Conservation (phyloP, 2,329 filamentous ascomycete genomes). For the Grosmannia huntii region DNA sequence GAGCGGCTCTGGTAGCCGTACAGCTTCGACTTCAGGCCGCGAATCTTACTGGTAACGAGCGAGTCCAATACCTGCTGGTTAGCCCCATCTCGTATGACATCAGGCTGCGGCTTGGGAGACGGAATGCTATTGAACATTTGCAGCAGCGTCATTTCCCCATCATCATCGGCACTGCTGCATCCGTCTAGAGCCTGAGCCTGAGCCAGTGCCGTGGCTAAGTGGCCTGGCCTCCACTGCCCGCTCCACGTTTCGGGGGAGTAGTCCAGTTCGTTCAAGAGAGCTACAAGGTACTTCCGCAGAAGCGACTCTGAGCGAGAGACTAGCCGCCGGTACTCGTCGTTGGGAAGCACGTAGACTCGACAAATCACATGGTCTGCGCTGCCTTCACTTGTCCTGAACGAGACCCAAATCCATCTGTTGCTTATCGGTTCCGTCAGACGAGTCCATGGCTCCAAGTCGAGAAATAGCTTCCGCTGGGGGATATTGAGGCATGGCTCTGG, state of each 20-base stretch:
- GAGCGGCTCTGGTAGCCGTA: constrained; percentile 73
- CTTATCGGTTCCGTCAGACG: constrained; percentile 18
- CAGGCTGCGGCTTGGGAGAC: constrained; percentile 48
- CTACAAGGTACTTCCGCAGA: constrained; percentile 31
- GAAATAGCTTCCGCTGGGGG: constrained; percentile 7
- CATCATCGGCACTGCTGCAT: background rate
- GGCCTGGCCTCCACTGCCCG: background rate
- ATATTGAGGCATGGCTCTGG: background rate
- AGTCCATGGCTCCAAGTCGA: constrained; percentile 6
- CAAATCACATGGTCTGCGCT: constrained; percentile 19
- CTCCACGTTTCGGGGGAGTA: constrained; percentile 42
- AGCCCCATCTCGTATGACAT: constrained; percentile 34
- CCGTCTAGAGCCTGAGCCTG: background rate
- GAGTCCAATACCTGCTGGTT: constrained; percentile 39
- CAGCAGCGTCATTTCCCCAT: constrained; percentile 43
- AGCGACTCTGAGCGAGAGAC: constrained; percentile 34
- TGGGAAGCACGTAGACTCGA: constrained; percentile 51
- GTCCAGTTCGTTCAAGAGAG: constrained; percentile 41
- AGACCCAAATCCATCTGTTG: constrained; percentile 30
- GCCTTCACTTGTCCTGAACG: constrained; percentile 19
- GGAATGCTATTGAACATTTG: constrained; percentile 62
- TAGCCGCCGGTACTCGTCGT: constrained; percentile 44
- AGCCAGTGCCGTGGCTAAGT: background rate
- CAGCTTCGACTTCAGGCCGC: constrained; percentile 50
- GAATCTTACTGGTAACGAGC: constrained; percentile 38